These are phyloP conservation scores for Fusarium dlaminii DNA, from an alignment of 2,329 filamentous ascomycete species.

Conservation along the genomic window DNA sequence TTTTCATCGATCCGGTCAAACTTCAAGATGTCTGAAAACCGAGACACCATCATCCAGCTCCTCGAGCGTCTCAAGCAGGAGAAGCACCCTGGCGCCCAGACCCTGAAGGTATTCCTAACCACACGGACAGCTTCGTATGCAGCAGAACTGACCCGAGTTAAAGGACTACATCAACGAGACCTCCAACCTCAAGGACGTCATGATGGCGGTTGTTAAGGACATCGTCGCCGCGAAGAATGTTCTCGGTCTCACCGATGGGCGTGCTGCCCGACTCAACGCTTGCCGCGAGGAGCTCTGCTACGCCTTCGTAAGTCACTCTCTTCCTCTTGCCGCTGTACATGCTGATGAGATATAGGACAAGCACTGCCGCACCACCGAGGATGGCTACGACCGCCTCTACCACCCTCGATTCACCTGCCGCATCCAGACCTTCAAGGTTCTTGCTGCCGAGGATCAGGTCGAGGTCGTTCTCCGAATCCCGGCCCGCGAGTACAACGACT, in stretches of 20 bases:
- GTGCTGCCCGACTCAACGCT: constrained; percentile 6
- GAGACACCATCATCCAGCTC: constrained; percentile 4
- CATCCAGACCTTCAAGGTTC: constrained; percentile 7
- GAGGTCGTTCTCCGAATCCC: constrained; percentile 25
- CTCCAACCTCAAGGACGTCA: constrained; percentile 20
- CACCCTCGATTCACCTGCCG: constrained; percentile 22
- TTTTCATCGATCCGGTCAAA: not conserved
- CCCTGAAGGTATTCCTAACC: constrained; percentile 1
- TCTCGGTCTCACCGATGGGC: constrained; percentile 1
- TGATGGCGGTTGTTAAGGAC: constrained; percentile 29
- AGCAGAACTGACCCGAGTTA: not conserved
- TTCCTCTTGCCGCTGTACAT: not conserved
- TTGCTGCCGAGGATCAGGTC: constrained; percentile 1
- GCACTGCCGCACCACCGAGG: constrained; percentile 11
- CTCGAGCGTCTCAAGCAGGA: not conserved
- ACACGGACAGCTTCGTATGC: not conserved
- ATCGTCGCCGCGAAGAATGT: constrained; percentile 17
- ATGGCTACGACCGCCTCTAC: constrained; percentile 10
- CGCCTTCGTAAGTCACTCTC: constrained; percentile 5
- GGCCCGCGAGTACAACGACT: constrained; percentile 20
- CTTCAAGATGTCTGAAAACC: not conserved
- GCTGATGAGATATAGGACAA: constrained; percentile 12
- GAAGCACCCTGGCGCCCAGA: not conserved
- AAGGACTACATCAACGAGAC: constrained; percentile 28
- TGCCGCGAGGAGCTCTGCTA: constrained; percentile 21